These are phyloP conservation scores for Candida glucosophila DNA, from an alignment of 1,139 yeast species.

Conservation along the genomic window DNA sequence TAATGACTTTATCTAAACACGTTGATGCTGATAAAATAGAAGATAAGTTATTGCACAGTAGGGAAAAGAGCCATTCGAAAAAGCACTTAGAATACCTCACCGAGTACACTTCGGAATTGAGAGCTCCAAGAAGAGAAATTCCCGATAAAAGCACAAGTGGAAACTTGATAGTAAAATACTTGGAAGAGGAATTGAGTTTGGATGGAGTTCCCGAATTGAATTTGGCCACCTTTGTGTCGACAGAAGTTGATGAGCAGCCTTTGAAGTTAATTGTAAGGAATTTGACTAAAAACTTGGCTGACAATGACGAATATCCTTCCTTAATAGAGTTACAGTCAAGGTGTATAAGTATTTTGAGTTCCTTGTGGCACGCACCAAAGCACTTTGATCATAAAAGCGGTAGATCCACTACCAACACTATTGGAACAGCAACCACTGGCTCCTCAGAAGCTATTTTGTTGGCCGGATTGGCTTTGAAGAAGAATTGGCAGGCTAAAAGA, in stretches of 20 bases:
- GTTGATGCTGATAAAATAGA: constrained; percentile 29
- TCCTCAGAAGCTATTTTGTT: constrained; percentile 91
- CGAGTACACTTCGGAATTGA: constrained; percentile 23
- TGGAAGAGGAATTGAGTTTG: constrained; percentile 65
- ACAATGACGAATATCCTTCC: constrained; percentile 89
- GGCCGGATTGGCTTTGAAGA: constrained; percentile 89
- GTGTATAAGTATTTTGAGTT: constrained; percentile 71
- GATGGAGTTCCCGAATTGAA: constrained; percentile 84
- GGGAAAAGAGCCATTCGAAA: constrained; percentile 16
- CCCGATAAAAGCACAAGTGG: constrained; percentile 50
- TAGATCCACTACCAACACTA: constrained; percentile 30
- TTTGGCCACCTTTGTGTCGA: constrained; percentile 84
- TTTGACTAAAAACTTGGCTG: constrained; percentile 81
- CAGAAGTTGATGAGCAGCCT: constrained; percentile 43
- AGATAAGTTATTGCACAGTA: constrained; percentile 18
- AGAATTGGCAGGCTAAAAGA: constrained; percentile 71
- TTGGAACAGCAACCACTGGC: constrained; percentile 91
- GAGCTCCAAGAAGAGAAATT: constrained; percentile 43
- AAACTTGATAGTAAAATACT: constrained; percentile 49
- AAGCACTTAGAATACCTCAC: constrained; percentile 23
- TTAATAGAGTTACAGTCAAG: constrained; percentile 72
- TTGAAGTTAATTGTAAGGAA: constrained; percentile 53
- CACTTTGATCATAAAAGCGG: constrained; percentile 19
- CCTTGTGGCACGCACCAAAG: constrained; percentile 72
- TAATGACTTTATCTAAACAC: constrained; percentile 35